phyloP scores from a whole-genome alignment of 257 asterid species.

The Lantana camara region DNA sequence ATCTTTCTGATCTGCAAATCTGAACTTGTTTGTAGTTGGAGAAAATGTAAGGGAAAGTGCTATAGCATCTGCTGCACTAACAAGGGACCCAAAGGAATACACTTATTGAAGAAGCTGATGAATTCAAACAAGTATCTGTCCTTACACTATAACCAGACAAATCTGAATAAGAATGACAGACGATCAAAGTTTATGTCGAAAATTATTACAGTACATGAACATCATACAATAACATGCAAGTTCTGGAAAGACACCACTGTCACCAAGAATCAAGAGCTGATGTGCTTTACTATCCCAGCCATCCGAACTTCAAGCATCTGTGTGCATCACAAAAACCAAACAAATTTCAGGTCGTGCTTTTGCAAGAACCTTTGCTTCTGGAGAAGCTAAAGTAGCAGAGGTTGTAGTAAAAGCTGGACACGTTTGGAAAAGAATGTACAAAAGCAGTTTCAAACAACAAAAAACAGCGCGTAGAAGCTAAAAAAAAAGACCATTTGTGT shows the following conservation, averaged over 20 bases:
- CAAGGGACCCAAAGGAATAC: not conserved
- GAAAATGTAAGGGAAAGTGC: not conserved
- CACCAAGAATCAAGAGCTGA: constrained; percentile 15
- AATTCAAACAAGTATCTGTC: constrained; percentile 23
- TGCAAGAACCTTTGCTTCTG: too few species aligned
- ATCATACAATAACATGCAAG: constrained; percentile 17
- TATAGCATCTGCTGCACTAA: not conserved
- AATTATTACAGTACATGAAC: constrained; percentile 27
- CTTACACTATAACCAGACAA: constrained; percentile 21
- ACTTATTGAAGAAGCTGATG: constrained; percentile 32
- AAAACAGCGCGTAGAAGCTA: too few species aligned
- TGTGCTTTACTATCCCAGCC: constrained; percentile 21
- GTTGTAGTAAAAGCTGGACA: too few species aligned
- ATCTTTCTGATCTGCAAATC: too few species aligned
- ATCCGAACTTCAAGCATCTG: constrained; percentile 59
- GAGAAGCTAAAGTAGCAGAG: too few species aligned
- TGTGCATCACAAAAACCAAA: constrained; percentile 2
- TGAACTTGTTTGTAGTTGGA: not conserved
- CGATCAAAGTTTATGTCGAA: constrained; percentile 18
- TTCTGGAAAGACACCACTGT: constrained; percentile 16
- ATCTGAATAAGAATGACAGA: constrained; percentile 22
- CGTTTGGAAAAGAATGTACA: too few species aligned
- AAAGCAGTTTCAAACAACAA: too few species aligned
- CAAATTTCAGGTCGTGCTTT: not conserved
- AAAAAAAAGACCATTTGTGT: too few species aligned